Evolutionary conservation across 1,284 basidiomycete genomes (phyloP), one percentile per base, ranked within the genome.

Genomic region (Irpex rosettiformis): DNA sequence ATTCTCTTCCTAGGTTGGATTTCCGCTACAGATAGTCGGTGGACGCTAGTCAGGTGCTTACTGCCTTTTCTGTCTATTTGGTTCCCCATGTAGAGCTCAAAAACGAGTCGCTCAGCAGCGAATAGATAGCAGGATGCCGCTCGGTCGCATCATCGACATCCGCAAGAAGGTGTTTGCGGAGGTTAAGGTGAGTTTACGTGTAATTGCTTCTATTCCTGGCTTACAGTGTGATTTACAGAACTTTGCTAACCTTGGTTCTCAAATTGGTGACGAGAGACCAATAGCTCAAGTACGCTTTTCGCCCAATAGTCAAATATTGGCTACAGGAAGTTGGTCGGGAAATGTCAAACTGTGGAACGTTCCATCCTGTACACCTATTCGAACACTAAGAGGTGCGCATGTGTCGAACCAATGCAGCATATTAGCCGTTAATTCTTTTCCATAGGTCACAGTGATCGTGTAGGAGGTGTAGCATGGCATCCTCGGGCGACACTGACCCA

Each of bases 401-500:
- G 21, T 30, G 27, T 21, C 40, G 1, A 28, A 47, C 27, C 3
- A 11, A 7, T 40, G 5, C 37, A 42, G n/a, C n/a, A n/a, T n/a
- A n/a, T n/a, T n/a, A n/a, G n/a, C n/a, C n/a, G n/a, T n/a, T n/a
- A n/a, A 18, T 8, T 21, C 11, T 18, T 33, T 16, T 2, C 43
- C 54, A 33, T 66, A 88, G 94, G 91, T 0, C 96, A 98, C 67
- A 85, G 79, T 42, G 97, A 99, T 70, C 90, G 92, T 60, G 86
- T 99, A 18, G 94, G 96, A 52, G 97, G 97, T 16, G 85, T 98
- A 27, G 95, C 96, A 29, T 99, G 97, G 97, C 96, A 99, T 78
- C 97, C 97, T 0, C 79, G 86, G 66, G 95, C 96, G 18, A 98
- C 96, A 0, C 68, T 96, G n/a, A 79, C 84, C 0, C 91, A 93